Conservation (phyloP, 2,329 filamentous ascomycete genomes). For the Cytospora paraplurivora region DNA sequence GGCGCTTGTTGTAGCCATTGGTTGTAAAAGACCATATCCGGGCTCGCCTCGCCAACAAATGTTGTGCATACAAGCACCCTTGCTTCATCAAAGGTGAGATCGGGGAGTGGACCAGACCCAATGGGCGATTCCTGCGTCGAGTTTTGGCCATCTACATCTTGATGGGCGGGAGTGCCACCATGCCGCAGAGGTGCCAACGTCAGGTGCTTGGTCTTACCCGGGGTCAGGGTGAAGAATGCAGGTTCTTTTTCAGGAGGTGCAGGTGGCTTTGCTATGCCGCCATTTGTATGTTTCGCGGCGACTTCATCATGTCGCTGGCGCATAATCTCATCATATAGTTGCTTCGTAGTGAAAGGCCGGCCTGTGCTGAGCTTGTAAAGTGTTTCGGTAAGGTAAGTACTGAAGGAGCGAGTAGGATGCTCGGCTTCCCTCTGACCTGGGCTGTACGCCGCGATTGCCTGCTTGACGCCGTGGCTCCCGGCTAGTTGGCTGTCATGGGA, state of each 20-base stretch:
- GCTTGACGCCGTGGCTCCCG: constrained; percentile 60
- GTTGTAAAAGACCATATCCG: constrained; percentile 67
- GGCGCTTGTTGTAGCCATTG: constrained; percentile 66
- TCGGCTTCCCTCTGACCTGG: constrained; percentile 53
- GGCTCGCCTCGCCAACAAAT: constrained; percentile 65
- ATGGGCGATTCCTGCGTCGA: constrained; percentile 37
- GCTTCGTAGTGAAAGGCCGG: constrained; percentile 58
- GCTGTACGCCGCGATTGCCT: constrained; percentile 62
- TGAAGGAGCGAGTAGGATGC: constrained; percentile 57
- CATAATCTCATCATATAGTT: constrained; percentile 58
- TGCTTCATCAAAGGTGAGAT: constrained; percentile 63
- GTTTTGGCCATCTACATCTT: constrained; percentile 30
- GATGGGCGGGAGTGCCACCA: constrained; percentile 12
- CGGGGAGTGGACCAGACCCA: constrained; percentile 51
- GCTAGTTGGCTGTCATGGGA: constrained; percentile 52
- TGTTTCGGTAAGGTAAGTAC: constrained; percentile 57
- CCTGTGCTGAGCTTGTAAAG: constrained; percentile 55
- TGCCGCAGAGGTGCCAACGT: constrained; percentile 52
- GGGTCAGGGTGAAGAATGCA: constrained; percentile 57
- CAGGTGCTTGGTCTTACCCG: constrained; percentile 55
- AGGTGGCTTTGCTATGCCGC: constrained; percentile 44
- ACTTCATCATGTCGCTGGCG: constrained; percentile 48
- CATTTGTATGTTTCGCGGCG: constrained; percentile 49
- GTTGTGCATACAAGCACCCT: constrained; percentile 68
- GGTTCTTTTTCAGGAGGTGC: constrained; percentile 45